Conservation (phyloP, 257 asterid genomes). For the Rehmannia glutinosa region DNA sequence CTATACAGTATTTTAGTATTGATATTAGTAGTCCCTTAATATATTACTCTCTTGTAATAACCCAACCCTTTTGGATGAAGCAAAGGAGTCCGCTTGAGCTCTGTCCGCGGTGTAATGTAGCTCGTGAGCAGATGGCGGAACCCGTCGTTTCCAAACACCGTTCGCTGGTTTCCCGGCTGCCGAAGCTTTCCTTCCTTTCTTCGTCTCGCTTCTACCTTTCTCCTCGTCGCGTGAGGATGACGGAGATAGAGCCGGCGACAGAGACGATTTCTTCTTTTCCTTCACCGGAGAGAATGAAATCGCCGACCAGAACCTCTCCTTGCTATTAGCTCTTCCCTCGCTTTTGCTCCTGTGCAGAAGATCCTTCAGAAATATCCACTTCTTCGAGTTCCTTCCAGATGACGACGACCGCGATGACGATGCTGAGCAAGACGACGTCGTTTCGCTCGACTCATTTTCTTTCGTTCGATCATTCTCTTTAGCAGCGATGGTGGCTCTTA, state of each 20-base stretch:
- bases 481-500: background rate
- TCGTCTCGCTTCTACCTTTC: constrained; percentile 19
- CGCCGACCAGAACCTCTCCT: constrained; percentile 57
- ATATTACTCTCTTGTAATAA: no score
- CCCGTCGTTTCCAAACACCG: constrained; percentile 44
- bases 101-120: constrained; percentile 77
- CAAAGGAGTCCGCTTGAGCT: constrained; percentile 97
- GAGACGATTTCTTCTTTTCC: constrained; percentile 28
- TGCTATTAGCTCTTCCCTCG: constrained; percentile 41
- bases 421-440: constrained; percentile 58
- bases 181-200: constrained; percentile 20
- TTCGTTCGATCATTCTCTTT: constrained; percentile 8
- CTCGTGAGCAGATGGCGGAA: constrained; percentile 79
- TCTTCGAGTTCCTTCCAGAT: constrained; percentile 57
- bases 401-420: constrained; percentile 63
- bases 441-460: constrained; percentile 35
- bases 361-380: constrained; percentile 60
- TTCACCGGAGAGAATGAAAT: constrained; percentile 43
- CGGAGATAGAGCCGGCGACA: constrained; percentile 35
- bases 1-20: no score
- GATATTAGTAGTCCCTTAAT: no score
- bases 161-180: constrained; percentile 38
- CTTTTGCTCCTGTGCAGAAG: constrained; percentile 54
- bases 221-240: constrained; percentile 46
- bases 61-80: no score